These are phyloP conservation scores for Ogataea siamensis DNA, from an alignment of 805 yeast species.

Conservation along the genomic window DNA sequence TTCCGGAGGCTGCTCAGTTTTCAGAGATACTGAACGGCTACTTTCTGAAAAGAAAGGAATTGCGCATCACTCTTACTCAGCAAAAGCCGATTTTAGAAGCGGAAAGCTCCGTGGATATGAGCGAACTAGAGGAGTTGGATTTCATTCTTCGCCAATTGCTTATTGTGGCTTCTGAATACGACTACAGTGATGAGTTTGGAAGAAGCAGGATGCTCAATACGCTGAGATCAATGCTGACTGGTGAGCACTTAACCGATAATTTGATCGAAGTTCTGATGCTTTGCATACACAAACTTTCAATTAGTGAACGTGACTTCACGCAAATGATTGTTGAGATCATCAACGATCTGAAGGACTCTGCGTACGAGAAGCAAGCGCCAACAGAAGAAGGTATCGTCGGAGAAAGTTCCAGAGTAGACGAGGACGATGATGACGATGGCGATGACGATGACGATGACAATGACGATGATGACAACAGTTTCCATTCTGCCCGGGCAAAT, in stretches of 20 bases:
- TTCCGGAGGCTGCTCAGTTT: conserved; percentile 76
- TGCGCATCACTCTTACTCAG: conserved; percentile 25
- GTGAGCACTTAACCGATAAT: conserved; percentile 53
- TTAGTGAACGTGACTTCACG: conserved; percentile 80
- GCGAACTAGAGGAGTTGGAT: conserved; percentile 58
- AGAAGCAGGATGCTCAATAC: conserved; percentile 69
- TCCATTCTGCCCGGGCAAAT: conserved; percentile 32
- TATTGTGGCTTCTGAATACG: conserved; percentile 64
- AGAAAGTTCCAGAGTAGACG: conserved; percentile 25
- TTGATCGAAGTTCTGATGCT: conserved; percentile 56
- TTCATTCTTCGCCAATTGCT: conserved; percentile 75
- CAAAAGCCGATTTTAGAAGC: conserved; percentile 21
- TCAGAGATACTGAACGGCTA: conserved; percentile 59
- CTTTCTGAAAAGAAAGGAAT: conserved; percentile 45
- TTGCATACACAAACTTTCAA: conserved; percentile 67
- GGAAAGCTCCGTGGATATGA: conserved; percentile 31
- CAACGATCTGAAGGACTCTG: conserved; percentile 76
- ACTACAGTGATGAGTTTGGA: conserved; percentile 88
- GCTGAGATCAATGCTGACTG: conserved; percentile 56
- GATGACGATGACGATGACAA: conserved; percentile 27
- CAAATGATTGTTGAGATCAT: conserved; percentile 83
- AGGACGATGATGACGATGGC: conserved; percentile 28
- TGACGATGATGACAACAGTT: conserved; percentile 19
- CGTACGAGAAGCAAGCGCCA: conserved; percentile 33
- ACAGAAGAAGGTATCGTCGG: conserved; percentile 29